These are phyloP conservation scores for Golubevia sp. DNA, from an alignment of 1,284 basidiomycete genomes.

Conservation along the genomic window DNA sequence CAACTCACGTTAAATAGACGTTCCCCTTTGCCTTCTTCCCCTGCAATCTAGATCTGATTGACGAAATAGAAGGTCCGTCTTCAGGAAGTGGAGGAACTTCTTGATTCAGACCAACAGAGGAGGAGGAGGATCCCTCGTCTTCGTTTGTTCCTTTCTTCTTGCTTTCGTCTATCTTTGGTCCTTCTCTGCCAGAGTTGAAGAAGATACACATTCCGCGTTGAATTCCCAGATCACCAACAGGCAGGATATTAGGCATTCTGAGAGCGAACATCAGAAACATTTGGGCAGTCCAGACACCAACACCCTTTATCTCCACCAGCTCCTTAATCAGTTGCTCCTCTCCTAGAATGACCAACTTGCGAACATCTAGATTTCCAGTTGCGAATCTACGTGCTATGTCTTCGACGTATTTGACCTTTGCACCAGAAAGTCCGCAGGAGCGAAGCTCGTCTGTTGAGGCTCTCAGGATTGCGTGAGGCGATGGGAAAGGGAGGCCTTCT, in stretches of 20 bases:
- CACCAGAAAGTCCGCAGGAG: slow-evolving; percentile 42
- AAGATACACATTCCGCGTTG: slow-evolving; percentile 54
- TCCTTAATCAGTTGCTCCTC: slow-evolving; percentile 40
- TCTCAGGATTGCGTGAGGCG: slow-evolving; percentile 39
- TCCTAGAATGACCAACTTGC: slow-evolving; percentile 32
- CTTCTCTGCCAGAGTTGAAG: slow-evolving; percentile 30
- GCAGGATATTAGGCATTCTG: slow-evolving; percentile 46
- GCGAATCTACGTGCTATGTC: slow-evolving; percentile 46
- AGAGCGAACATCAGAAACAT: slow-evolving; percentile 60
- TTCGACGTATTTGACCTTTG: slow-evolving; percentile 52
- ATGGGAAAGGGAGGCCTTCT: slow-evolving; percentile 50
- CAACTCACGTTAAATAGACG: slow-evolving; percentile 35
- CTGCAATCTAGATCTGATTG: slow-evolving; percentile 28
- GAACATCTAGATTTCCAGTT: slow-evolving; percentile 46
- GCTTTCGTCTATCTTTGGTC: slow-evolving; percentile 23
- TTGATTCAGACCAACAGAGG: background rate
- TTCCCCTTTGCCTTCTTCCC: slow-evolving; percentile 54
- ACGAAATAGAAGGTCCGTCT: slow-evolving; percentile 10
- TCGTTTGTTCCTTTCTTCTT: slow-evolving; percentile 1
- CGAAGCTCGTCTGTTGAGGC: slow-evolving; percentile 36
- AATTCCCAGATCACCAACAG: slow-evolving; percentile 52
- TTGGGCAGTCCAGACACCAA: slow-evolving; percentile 57
- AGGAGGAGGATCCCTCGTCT: background rate
- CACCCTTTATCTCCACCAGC: slow-evolving; percentile 49
- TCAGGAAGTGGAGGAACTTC: slow-evolving; percentile 14